Base-by-base conservation (phyloP, 2,329 filamentous ascomycete species). In the Pseudogymnoascus sp. region DNA sequence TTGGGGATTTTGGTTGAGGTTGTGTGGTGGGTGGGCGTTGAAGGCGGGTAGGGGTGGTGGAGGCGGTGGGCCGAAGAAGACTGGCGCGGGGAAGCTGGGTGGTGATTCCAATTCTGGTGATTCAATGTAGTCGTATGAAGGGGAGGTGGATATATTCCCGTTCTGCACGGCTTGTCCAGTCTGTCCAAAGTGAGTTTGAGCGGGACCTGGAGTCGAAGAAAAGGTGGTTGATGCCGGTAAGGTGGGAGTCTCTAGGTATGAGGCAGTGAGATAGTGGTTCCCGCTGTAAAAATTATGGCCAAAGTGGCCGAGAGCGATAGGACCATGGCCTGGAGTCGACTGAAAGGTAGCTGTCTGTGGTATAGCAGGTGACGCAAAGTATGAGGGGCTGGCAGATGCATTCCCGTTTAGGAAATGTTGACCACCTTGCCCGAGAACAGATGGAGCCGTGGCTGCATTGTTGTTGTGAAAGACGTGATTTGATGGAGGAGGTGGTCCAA, bases 21-120 rank as follows among this genome's bases (percentile, higher is more conserved):
- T 52, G 1, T 18, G 10, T 9, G 18, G 26, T 30, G 33, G 55
- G 21, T 13, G 55, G 13, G 15, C n/a, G 30, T 57, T 57, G 10
- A 38, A 9, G n/a, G 26, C n/a, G 45, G 45, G 26, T 52, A 38
- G 23, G 13, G 55, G 30, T n/a, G 35, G 30, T 7, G 55, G 55
- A 38, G 35, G 55, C 3, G 55, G 30, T 38, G 55, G 55, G 30
- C 55, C 33, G 55, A 38, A 57, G 35, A 38, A 57, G 18, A 57
- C 15, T 8, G 30, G 55, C 38, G 35, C 19, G 2, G 55, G 55
- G 18, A 35, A 57, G 19, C 2, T n/a, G 30, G 35, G 55, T 38
- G 30, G 33, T 23, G 55, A 57, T 57, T 23, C 9, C 7, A 35
- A 13, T 57, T 38, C 55, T 19, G 33, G 35, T 21, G 55, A 35